Conservation (phyloP, 129 eudicot species). For the sunflower (Helianthus annuus) region HanXRQr2.0-SUNRISE NC_035433.2:118691205-118691704, state of each 20-base stretch:
- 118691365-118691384: conserved; percentile 26
- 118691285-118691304: conserved; percentile 44
- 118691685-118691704: conserved; percentile 21
- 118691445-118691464: conserved; percentile 22
- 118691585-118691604: conserved; percentile 3
- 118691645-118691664: conserved; percentile 18
- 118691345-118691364: conserved; percentile 7
- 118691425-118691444: conserved; percentile 39
- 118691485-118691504: not conserved
- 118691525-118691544: conserved; percentile 1
- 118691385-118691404: conserved; percentile 16
- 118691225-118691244: conserved; percentile 50
- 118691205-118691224: conserved; percentile 14
- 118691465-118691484: conserved; percentile 8
- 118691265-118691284: conserved; percentile 44
- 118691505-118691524: not conserved
- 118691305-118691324: conserved; percentile 35
- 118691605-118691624: not conserved
- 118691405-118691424: conserved; percentile 22
- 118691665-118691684: conserved; percentile 20
- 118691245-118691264: conserved; percentile 31
- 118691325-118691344: conserved; percentile 20
- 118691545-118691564: not conserved
- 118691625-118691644: conserved; percentile 16
- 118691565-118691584: not conserved